phyloP scores from a whole-genome alignment of 2,329 filamentous ascomycete species.

The Celoporthe dispersa region DNA sequence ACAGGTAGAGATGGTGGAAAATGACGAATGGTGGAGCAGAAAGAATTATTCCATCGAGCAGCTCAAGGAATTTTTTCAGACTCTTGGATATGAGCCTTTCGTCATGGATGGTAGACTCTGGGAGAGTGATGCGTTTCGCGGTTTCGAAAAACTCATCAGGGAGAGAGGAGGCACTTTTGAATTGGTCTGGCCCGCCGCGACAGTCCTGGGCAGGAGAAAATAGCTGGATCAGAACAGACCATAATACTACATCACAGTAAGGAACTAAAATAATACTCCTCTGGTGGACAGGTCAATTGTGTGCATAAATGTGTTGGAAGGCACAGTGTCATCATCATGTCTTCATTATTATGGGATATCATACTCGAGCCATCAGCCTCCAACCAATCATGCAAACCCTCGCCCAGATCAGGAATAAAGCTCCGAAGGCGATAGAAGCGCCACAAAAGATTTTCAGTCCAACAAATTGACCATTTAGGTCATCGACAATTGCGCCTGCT shows the following conservation, averaged over 20 bases:
- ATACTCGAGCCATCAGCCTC: background rate
- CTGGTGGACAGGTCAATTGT: background rate
- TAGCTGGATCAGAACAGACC: background rate
- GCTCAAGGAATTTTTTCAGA: slow-evolving; percentile 23
- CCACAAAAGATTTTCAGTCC: slow-evolving; percentile 30
- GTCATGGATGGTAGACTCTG: slow-evolving; percentile 18
- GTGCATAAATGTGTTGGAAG: too few relatives aligned
- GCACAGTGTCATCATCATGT: background rate
- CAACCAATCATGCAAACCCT: slow-evolving; percentile 11
- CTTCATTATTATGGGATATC: background rate
- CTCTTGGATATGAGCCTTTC: slow-evolving; percentile 19
- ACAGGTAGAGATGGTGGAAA: background rate
- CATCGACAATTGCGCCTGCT: slow-evolving; percentile 45
- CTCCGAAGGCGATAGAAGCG: slow-evolving; percentile 3
- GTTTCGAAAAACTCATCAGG: slow-evolving; percentile 3
- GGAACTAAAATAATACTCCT: background rate
- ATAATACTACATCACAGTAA: background rate
- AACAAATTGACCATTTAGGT: slow-evolving; percentile 14
- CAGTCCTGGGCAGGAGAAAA: background rate
- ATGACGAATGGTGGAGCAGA: slow-evolving; percentile 14
- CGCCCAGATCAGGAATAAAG: slow-evolving; percentile 8
- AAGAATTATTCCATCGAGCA: slow-evolving; percentile 15
- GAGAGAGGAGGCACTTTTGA: slow-evolving; percentile 1
- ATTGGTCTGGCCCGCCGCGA: slow-evolving; percentile 18
- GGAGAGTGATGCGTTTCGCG: slow-evolving; percentile 13